A percentile compares a stretch with the other conserved stretches of the same genome.
Evolutionary conservation across 1,284 basidiomycete species (phyloP).

Genomic region (Pseudozyma sp.): DNA sequence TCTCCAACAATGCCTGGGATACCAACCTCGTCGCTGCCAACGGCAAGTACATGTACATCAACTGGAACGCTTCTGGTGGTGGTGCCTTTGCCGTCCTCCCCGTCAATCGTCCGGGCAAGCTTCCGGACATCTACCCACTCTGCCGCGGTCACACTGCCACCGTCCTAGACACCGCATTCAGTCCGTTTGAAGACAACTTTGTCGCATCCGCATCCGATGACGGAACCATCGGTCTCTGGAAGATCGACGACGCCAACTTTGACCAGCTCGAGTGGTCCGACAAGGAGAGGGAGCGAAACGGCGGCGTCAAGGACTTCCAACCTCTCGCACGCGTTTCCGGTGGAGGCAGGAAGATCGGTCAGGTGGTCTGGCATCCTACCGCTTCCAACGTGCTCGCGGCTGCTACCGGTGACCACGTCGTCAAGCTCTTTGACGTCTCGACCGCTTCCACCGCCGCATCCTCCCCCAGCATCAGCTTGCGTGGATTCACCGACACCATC

Average conservation of each 20-base stretch:
- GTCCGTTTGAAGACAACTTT: constrained; percentile 89
- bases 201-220: constrained; percentile 93
- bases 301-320: constrained; percentile 79
- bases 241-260: constrained; percentile 79
- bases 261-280: constrained; percentile 61
- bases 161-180: constrained; percentile 97
- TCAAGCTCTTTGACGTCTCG: constrained; percentile 85
- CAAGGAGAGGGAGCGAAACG: constrained; percentile 57
- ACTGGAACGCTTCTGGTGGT: constrained; percentile 94
- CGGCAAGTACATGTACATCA: constrained; percentile 80
- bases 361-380: constrained; percentile 93
- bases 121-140: constrained; percentile 91
- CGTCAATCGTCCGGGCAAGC: constrained; percentile 73
- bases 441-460: constrained; percentile 69
- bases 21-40: constrained; percentile 89
- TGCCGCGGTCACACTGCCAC: constrained; percentile 84
- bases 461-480: constrained; percentile 72
- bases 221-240: constrained; percentile 91
- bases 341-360: constrained; percentile 83
- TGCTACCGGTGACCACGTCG: constrained; percentile 86
- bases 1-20: constrained; percentile 79
- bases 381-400: constrained; percentile 87
- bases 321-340: constrained; percentile 74
- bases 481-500: constrained; percentile 86
- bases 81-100: constrained; percentile 95